A percentile compares a stretch with the other conserved stretches of the same genome.
phyloP scores from a whole-genome alignment of 2,329 filamentous ascomycete genomes.

The Colletotrichum limetticola region DNA sequence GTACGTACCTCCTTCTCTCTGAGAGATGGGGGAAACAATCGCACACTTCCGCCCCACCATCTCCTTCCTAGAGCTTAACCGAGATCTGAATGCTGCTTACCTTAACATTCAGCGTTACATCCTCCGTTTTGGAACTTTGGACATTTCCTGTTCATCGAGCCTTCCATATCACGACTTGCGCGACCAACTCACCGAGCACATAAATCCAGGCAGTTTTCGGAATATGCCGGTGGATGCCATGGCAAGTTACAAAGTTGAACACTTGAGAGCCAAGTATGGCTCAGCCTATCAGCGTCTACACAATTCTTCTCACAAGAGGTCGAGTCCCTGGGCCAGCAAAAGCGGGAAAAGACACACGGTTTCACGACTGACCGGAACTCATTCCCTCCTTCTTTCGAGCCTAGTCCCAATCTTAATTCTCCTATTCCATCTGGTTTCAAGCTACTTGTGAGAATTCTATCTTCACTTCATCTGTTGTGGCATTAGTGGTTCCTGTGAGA shows the following conservation, averaged over 20 bases:
- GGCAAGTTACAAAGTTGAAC: neutral
- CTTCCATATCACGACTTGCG: neutral
- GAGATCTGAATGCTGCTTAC: slow-evolving; percentile 4
- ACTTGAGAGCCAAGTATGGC: neutral
- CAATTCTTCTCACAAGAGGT: no score
- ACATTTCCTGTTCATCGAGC: neutral
- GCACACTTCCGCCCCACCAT: slow-evolving; percentile 13
- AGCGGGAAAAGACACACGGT: neutral
- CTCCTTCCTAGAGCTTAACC: slow-evolving; percentile 15
- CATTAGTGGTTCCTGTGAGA: neutral
- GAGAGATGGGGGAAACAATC: neutral
- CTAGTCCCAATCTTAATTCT: neutral
- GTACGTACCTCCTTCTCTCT: neutral
- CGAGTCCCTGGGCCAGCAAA: neutral
- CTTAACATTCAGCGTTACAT: neutral
- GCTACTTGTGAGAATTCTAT: neutral
- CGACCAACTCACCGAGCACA: neutral
- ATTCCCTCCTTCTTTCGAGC: neutral
- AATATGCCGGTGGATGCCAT: neutral
- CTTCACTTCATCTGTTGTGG: neutral
- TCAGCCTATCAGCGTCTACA: neutral
- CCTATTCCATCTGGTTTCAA: neutral
- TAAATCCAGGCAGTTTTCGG: neutral
- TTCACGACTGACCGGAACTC: neutral
- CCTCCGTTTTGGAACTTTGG: neutral